These are phyloP conservation scores for Trifolium repens DNA, from an alignment of 306 rosid genomes.

Conservation along the genomic window DNA sequence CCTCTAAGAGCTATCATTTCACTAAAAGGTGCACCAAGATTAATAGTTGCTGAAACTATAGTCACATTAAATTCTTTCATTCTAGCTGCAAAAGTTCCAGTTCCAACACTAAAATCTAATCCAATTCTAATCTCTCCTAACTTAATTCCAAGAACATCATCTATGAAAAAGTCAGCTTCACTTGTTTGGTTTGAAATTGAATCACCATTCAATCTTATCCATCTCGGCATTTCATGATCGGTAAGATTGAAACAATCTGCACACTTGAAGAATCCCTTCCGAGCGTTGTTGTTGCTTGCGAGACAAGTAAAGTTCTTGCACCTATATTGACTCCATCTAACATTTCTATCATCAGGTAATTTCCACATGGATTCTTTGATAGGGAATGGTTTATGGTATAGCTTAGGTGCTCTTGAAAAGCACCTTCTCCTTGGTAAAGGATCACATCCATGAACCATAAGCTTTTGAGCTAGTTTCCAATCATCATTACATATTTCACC, in stretches of 20 bases:
- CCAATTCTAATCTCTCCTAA: conserved; percentile 72
- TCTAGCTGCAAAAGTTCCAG: conserved; percentile 81
- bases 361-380: conserved; percentile 65
- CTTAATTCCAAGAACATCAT: conserved; percentile 61
- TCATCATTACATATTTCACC: conserved; percentile 84
- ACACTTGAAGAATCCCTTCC: conserved; percentile 77
- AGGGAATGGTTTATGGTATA: conserved; percentile 59
- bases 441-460: conserved; percentile 87
- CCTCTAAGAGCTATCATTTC: conserved; percentile 83
- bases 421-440: conserved; percentile 84
- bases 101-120: conserved; percentile 76
- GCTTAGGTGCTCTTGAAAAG: conserved; percentile 61
- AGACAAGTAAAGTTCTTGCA: conserved; percentile 80
- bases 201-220: conserved; percentile 50
- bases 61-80: conserved; percentile 77
- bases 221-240: conserved; percentile 68
- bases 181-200: conserved; percentile 31
- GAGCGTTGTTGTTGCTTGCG: conserved; percentile 43
- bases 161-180: conserved; percentile 58
- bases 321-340: conserved; percentile 70
- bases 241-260: conserved; percentile 73
- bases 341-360: conserved; percentile 74
- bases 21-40: conserved; percentile 78
- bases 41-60: conserved; percentile 65
- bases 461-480: conserved; percentile 77